Conservation (phyloP, 2,329 filamentous ascomycete species). For the Xylaria hypoxylon region DNA sequence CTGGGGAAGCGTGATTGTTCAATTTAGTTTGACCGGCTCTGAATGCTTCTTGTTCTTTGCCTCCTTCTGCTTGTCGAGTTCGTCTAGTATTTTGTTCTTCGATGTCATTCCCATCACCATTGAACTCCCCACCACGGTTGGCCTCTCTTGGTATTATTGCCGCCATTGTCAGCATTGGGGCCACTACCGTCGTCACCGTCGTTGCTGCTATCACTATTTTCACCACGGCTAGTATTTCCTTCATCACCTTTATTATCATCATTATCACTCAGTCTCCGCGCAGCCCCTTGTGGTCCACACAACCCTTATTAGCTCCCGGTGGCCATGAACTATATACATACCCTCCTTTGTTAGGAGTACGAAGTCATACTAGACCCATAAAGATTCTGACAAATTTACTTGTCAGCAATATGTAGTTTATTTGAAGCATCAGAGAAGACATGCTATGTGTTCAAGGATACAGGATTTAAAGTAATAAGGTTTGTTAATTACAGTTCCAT, state of each 20-base stretch:
- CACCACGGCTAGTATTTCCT: neutral
- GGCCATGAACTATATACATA: neutral
- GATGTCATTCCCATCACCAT: neutral
- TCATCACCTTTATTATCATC: neutral
- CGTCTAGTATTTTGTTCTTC: neutral
- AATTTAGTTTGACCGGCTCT: neutral
- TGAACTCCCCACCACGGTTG: too few species aligned
- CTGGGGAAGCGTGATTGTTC: neutral
- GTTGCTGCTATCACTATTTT: neutral
- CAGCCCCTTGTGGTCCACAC: conserved; percentile 5
- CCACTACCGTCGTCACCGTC: neutral
- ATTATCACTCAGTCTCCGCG: neutral
- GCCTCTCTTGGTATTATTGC: too few species aligned
- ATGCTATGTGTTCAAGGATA: too few species aligned
- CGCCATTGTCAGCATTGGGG: neutral
- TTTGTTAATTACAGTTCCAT: too few species aligned
- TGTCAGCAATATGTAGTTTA: too few species aligned
- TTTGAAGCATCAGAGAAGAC: too few species aligned
- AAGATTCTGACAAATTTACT: too few species aligned
- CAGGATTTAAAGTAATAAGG: too few species aligned
- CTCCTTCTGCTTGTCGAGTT: neutral
- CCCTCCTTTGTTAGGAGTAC: too few species aligned
- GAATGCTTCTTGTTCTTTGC: neutral
- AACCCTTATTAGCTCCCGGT: conserved; percentile 11
- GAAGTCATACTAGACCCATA: too few species aligned